Percentiles rank a stretch among this genome's conserved stretches.
phyloP scores from a whole-genome alignment of 805 yeast species.

The Saccharomycopsis capsularis region DNA sequence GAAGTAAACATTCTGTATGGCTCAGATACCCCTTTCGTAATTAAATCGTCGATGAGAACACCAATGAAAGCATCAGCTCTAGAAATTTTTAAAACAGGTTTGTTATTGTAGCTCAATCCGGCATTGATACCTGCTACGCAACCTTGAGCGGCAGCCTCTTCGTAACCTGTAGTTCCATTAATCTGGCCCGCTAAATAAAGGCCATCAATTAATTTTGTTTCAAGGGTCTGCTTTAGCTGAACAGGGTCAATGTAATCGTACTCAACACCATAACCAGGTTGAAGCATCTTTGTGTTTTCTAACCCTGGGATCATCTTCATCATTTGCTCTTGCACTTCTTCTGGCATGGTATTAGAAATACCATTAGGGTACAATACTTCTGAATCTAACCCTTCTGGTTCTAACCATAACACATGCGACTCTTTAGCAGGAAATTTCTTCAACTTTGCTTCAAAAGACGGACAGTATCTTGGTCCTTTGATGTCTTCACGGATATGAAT shows the following conservation, averaged over 20 bases:
- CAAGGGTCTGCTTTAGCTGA: constrained; percentile 68
- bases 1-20: constrained; percentile 98
- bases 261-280: constrained; percentile 99
- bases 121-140: constrained; percentile 94
- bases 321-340: constrained; percentile 74
- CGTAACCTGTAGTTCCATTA: constrained; percentile 98
- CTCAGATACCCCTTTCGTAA: constrained; percentile 92
- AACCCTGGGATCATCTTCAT: constrained; percentile 79
- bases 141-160: constrained; percentile 98
- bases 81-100: constrained; percentile 45
- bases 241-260: constrained; percentile 95
- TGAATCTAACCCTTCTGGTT: constrained; percentile 89
- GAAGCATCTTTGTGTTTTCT: constrained; percentile 79
- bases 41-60: constrained; percentile 85
- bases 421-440: constrained; percentile 70
- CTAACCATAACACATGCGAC: constrained; percentile 85
- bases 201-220: constrained; percentile 73
- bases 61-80: constrained; percentile 89
- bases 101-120: constrained; percentile 45
- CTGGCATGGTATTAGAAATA: constrained; percentile 93
- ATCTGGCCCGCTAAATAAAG: constrained; percentile 92
- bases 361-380: constrained; percentile 95
- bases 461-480: constrained; percentile 96
- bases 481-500: constrained; percentile 91
- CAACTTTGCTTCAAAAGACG: constrained; percentile 88